A percentile compares a stretch with the other conserved stretches of the same genome.
Evolutionary conservation across 306 rosid species (phyloP).

Genomic region (Pueraria montana): DNA sequence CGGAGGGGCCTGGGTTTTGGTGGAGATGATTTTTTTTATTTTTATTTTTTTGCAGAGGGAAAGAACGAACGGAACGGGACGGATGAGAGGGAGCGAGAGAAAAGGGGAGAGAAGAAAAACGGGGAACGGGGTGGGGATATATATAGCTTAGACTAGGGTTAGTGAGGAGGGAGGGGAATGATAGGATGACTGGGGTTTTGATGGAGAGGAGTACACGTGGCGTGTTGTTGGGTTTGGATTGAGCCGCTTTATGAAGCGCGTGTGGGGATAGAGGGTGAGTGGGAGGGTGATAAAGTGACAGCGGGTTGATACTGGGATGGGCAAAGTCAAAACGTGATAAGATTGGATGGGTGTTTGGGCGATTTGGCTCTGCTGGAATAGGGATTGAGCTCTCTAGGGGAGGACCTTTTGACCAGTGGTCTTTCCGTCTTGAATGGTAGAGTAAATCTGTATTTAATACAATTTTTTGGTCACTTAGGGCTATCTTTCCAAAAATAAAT

Average conservation of each 20-base stretch:
- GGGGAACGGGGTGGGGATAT: slow-evolving; percentile 32
- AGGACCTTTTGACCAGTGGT: too few species aligned
- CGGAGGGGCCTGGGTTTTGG: background rate
- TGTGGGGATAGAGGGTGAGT: slow-evolving; percentile 21
- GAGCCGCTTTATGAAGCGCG: slow-evolving; percentile 52
- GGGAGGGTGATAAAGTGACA: background rate
- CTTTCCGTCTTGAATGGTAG: too few species aligned
- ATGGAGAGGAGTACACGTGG: slow-evolving; percentile 56
- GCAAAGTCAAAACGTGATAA: slow-evolving; percentile 33
- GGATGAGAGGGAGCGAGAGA: background rate
- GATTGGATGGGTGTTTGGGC: background rate
- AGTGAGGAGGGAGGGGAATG: slow-evolving; percentile 41
- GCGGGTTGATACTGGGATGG: background rate
- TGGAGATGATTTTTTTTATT: background rate
- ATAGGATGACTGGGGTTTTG: slow-evolving; percentile 38
- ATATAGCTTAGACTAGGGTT: slow-evolving; percentile 73
- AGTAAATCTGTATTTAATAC: too few species aligned
- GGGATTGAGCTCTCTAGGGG: too few species aligned
- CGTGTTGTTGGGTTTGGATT: background rate
- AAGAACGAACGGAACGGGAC: background rate
- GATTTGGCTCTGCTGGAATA: background rate
- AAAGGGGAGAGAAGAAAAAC: background rate
- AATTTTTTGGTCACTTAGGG: too few species aligned
- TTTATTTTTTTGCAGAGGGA: slow-evolving; percentile 8
- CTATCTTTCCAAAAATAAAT: too few species aligned